These are phyloP conservation scores for Tetrahymena thermophila DNA, from an alignment of 73 alveolate genomes.

Conservation along the genomic window DNA sequence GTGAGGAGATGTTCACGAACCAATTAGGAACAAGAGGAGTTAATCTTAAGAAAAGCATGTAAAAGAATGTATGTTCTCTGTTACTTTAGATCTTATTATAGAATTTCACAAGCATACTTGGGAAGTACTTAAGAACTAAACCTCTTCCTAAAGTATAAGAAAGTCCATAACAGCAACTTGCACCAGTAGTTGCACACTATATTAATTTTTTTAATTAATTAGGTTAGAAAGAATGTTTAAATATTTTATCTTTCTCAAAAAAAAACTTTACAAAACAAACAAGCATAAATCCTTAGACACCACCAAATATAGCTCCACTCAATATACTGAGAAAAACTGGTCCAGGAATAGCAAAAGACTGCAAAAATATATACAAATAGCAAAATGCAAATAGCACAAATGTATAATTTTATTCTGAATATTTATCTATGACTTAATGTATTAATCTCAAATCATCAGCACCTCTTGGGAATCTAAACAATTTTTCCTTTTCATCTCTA, in stretches of 20 bases:
- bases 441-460: slow-evolving; percentile 56
- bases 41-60: slow-evolving; percentile 72
- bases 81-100: slow-evolving; percentile 37
- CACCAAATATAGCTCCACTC: slow-evolving; percentile 78
- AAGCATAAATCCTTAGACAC: slow-evolving; percentile 49
- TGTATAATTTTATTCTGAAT: slow-evolving; percentile 44
- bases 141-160: slow-evolving; percentile 66
- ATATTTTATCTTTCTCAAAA: not conserved
- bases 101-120: slow-evolving; percentile 34
- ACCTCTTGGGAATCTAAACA: slow-evolving; percentile 56
- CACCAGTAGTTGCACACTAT: slow-evolving; percentile 76
- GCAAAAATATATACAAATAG: slow-evolving; percentile 59
- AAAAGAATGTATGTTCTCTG: slow-evolving; percentile 57
- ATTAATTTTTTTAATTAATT: not conserved
- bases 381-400: slow-evolving; percentile 64
- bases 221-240: not conserved
- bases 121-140: slow-evolving; percentile 56
- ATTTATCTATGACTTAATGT: slow-evolving; percentile 39
- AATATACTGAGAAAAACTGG: slow-evolving; percentile 73
- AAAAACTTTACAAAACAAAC: slow-evolving; percentile 44
- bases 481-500: slow-evolving; percentile 40
- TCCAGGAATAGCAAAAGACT: slow-evolving; percentile 89
- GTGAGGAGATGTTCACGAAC: slow-evolving; percentile 71
- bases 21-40: slow-evolving; percentile 80
- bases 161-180: slow-evolving; percentile 64